Evolutionary conservation across 139 green algal species (phyloP).

Genomic region (Coelastrella sp.): DNA sequence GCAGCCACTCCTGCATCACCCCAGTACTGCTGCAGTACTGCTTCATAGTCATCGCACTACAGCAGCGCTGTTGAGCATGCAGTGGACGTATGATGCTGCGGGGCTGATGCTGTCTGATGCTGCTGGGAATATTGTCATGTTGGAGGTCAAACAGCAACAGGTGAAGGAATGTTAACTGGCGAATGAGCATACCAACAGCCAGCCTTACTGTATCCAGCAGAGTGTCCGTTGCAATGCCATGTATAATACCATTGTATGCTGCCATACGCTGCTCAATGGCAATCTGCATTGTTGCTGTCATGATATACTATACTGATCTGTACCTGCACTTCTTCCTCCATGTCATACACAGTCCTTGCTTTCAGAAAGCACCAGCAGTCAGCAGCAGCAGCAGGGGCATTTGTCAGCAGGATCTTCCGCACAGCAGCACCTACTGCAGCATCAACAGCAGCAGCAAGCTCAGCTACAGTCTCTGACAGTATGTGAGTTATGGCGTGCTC

Average conservation of each 20-base stretch:
- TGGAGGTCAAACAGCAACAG: conserved; percentile 42
- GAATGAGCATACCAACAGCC: no score
- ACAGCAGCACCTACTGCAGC: not conserved
- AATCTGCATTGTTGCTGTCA: no score
- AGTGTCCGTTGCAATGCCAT: no score
- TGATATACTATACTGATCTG: no score
- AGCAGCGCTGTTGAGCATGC: conserved; percentile 43
- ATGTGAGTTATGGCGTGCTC: conserved; percentile 51
- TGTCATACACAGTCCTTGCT: no score
- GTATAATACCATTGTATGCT: no score
- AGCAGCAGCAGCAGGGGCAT: no score
- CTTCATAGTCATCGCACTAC: conserved; percentile 34
- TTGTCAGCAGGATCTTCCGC: no score
- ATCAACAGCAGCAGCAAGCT: conserved; percentile 14
- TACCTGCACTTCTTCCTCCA: no score
- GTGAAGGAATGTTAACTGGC: no score
- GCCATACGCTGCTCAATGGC: no score
- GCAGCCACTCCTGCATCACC: conserved; percentile 33
- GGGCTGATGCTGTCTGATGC: conserved; percentile 64
- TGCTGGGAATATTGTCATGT: conserved; percentile 58
- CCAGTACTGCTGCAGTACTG: conserved; percentile 47
- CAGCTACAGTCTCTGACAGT: not conserved
- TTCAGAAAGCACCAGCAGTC: not conserved
- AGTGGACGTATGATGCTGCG: conserved; percentile 61
- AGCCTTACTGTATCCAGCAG: no score